These are phyloP conservation scores for Wickerhamiella shivajii DNA, from an alignment of 805 yeast species.

Conservation along the genomic window DNA sequence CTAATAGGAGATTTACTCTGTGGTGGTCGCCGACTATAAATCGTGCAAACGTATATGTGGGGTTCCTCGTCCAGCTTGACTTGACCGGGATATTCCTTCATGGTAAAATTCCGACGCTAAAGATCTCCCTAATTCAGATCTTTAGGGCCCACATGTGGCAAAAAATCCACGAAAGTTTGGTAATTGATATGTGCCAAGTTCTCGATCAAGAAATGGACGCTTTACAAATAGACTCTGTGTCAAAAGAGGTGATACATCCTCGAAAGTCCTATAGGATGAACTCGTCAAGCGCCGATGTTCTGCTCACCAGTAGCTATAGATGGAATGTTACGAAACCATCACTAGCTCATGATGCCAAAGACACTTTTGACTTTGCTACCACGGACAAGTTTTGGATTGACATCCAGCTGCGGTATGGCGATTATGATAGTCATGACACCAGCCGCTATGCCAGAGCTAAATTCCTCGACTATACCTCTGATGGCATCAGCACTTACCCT, in stretches of 20 bases:
- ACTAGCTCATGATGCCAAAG: slow-evolving; percentile 55
- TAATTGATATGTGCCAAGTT: slow-evolving; percentile 84
- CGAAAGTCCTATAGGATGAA: slow-evolving; percentile 95
- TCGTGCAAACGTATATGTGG: slow-evolving; percentile 95
- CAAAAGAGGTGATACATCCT: slow-evolving; percentile 89
- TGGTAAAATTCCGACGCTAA: slow-evolving; percentile 94
- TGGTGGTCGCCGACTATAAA: slow-evolving; percentile 99
- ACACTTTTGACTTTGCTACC: slow-evolving; percentile 40
- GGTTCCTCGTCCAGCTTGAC: slow-evolving; percentile 90
- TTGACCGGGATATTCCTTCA: slow-evolving; percentile 93
- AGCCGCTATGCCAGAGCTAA: slow-evolving; percentile 88
- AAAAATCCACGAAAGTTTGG: slow-evolving; percentile 90
- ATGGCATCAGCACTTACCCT: slow-evolving; percentile 73
- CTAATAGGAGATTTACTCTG: slow-evolving; percentile 87
- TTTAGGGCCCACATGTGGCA: slow-evolving; percentile 99
- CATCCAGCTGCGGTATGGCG: slow-evolving; percentile 90
- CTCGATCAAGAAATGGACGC: slow-evolving; percentile 76
- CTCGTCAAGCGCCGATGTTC: slow-evolving; percentile 85
- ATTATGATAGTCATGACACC: slow-evolving; percentile 93
- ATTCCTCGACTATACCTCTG: slow-evolving; percentile 83
- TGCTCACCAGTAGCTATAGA: slow-evolving; percentile 53
- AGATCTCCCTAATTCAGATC: slow-evolving; percentile 87
- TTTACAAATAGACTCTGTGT: slow-evolving; percentile 69
- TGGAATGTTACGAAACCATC: slow-evolving; percentile 79
- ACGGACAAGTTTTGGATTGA: slow-evolving; percentile 79